A percentile compares a stretch with the other conserved stretches of the same genome.
phyloP scores from a whole-genome alignment of 2,329 filamentous ascomycete genomes.

The Uncinocarpus reesii region DNA sequence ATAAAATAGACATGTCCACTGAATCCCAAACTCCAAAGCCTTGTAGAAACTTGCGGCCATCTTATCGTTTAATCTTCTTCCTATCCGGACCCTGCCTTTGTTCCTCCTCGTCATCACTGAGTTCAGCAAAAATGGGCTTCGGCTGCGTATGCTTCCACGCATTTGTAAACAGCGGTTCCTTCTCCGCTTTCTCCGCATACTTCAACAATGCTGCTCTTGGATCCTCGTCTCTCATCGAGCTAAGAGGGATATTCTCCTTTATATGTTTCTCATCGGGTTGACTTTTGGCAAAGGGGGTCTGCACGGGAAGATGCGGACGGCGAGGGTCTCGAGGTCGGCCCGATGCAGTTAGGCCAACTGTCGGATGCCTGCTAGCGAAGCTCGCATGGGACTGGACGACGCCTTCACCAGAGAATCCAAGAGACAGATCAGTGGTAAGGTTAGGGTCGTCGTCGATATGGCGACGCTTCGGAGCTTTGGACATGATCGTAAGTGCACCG shows the following conservation, averaged over 20 bases:
- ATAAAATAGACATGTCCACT: no score
- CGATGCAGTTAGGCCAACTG: slow-evolving; percentile 64
- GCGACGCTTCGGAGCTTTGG: slow-evolving; percentile 82
- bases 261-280: slow-evolving; percentile 87
- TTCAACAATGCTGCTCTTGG: slow-evolving; percentile 86
- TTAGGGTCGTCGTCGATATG: slow-evolving; percentile 90
- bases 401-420: slow-evolving; percentile 72
- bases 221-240: slow-evolving; percentile 91
- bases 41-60: no score
- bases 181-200: slow-evolving; percentile 86
- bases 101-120: slow-evolving; percentile 65
- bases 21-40: no score
- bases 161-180: slow-evolving; percentile 87
- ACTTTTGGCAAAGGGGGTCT: slow-evolving; percentile 82
- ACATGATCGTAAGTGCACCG: slow-evolving; percentile 83
- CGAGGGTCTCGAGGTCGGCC: slow-evolving; percentile 70
- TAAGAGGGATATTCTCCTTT: slow-evolving; percentile 75
- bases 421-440: slow-evolving; percentile 71
- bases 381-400: slow-evolving; percentile 59
- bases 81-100: slow-evolving; percentile 53
- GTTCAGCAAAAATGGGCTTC: slow-evolving; percentile 76
- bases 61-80: slow-evolving; percentile 41
- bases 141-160: slow-evolving; percentile 91
- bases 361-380: slow-evolving; percentile 53
- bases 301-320: slow-evolving; percentile 69